phyloP scores from a whole-genome alignment of 306 rosid species.

The Cucumis sativus region DNA sequence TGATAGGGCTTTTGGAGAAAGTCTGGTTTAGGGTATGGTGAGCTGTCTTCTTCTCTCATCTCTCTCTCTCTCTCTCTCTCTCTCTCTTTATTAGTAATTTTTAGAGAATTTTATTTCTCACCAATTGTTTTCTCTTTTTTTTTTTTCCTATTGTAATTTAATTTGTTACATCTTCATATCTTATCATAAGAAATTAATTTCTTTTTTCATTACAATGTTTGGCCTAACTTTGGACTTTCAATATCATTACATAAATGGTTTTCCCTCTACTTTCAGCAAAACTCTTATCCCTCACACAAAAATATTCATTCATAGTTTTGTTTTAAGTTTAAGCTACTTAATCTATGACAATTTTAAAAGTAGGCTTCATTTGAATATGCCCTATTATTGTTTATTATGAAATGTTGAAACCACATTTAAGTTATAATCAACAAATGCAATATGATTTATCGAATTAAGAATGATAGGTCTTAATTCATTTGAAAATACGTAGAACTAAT shows the following conservation, averaged over 20 bases:
- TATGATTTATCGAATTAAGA: no score
- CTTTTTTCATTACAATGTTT: neutral
- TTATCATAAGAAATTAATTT: neutral
- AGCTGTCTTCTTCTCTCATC: slow-evolving; percentile 5
- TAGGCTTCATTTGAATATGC: no score
- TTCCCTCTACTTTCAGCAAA: no score
- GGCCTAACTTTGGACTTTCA: neutral
- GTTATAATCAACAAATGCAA: no score
- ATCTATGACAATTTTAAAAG: no score
- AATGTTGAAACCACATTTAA: no score
- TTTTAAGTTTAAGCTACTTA: no score
- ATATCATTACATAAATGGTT: neutral
- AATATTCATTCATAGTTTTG: no score
- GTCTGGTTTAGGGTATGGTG: slow-evolving; percentile 4
- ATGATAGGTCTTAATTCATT: no score
- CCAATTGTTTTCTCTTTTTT: neutral
- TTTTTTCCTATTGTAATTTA: neutral
- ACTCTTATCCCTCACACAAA: neutral
- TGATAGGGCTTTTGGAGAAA: neutral
- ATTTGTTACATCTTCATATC: neutral
- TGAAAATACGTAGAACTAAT: no score
- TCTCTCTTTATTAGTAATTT: neutral
- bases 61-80: neutral
- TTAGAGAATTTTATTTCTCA: neutral
- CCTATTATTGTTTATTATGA: no score